Evolutionary conservation across 176 grass and related monocot species (phyloP).

Genomic region (Panicum miliaceum): DNA sequence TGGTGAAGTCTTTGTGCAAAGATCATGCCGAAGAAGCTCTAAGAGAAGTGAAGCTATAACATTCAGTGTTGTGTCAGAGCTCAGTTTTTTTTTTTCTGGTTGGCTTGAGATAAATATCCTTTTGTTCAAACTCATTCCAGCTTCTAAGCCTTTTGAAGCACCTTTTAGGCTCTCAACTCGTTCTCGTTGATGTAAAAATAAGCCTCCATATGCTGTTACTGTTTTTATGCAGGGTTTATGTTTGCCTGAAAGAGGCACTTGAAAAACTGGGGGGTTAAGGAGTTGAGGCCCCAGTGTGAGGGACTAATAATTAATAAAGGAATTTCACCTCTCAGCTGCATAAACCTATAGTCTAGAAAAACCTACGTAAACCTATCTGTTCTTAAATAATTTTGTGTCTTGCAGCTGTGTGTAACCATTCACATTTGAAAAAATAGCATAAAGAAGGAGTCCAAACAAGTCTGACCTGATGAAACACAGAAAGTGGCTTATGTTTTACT

Average conservation of each 20-base stretch:
- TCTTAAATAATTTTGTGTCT: conserved; percentile 27
- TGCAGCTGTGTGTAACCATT: background rate
- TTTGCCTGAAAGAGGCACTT: background rate
- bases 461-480: background rate
- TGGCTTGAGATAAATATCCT: background rate
- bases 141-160: conserved; percentile 5
- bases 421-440: background rate
- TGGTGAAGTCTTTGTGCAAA: background rate
- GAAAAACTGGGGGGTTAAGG: background rate
- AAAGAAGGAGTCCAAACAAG: conserved; percentile 13
- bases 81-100: background rate
- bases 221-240: background rate
- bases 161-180: background rate
- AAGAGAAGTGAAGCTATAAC: background rate
- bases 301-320: conserved; percentile 1
- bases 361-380: background rate
- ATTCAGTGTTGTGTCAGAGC: background rate
- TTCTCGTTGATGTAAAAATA: background rate
- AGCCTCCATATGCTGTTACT: background rate
- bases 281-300: background rate
- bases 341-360: background rate
- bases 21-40: conserved; percentile 5
- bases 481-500: conserved; percentile 9
- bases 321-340: conserved; percentile 4
- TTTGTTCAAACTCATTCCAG: background rate